A percentile compares a stretch with the other conserved stretches of the same genome.
Evolutionary conservation across 441 rosid species (phyloP).

Genomic region (Mallotus japonicus): DNA sequence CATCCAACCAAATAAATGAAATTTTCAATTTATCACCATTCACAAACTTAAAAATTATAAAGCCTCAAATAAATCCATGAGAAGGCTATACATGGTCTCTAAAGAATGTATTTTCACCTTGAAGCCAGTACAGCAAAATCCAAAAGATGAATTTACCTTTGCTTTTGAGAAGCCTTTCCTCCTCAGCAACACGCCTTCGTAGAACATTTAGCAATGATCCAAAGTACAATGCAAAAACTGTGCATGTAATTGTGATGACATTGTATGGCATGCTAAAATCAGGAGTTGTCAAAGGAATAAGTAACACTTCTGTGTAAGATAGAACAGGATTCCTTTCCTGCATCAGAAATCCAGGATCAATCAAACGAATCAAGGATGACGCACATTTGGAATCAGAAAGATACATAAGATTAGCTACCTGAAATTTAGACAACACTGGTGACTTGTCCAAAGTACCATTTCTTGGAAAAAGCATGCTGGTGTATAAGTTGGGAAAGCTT

Average conservation of each 20-base stretch:
- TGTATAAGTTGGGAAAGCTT: conserved; percentile 60
- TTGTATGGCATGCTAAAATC: conserved; percentile 99
- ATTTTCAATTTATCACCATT: neutral
- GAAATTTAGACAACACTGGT: conserved; percentile 53
- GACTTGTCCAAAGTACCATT: conserved; percentile 35
- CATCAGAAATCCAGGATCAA: conserved; percentile 29
- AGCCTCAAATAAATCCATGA: neutral
- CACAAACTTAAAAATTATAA: neutral
- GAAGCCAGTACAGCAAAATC: neutral
- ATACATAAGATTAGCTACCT: conserved; percentile 41
- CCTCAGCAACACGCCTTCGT: conserved; percentile 68
- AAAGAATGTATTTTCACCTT: neutral
- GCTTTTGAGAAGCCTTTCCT: conserved; percentile 69
- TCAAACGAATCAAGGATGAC: conserved; percentile 12
- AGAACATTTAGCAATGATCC: conserved; percentile 89
- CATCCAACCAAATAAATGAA: neutral
- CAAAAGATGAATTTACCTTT: conserved; percentile 48
- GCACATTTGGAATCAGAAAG: neutral
- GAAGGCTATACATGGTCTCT: neutral
- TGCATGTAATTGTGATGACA: conserved; percentile 93
- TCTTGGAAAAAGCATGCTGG: conserved; percentile 45
- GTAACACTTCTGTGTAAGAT: conserved; percentile 85
- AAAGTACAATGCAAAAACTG: conserved; percentile 84
- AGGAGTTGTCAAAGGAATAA: conserved; percentile 91
- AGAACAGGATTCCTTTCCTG: conserved; percentile 65